phyloP scores from a whole-genome alignment of 805 yeast species.

The Cyberlindnera nakhonratchasimensis region DNA sequence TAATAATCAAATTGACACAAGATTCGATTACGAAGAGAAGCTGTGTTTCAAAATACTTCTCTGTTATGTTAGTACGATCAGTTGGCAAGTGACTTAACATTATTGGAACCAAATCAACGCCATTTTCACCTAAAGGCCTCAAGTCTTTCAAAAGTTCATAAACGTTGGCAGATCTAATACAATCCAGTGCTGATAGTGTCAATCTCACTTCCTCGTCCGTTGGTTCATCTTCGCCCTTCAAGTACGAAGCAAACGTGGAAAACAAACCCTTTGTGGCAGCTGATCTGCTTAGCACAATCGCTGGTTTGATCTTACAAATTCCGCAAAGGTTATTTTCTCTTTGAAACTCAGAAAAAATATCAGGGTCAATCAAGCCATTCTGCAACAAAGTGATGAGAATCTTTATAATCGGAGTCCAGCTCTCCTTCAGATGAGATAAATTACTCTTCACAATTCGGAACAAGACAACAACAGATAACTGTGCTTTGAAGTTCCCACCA shows the following conservation, averaged over 20 bases:
- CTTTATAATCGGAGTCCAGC: constrained; percentile 59
- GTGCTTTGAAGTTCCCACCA: constrained; percentile 91
- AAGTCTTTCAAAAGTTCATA: constrained; percentile 52
- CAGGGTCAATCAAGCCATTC: constrained; percentile 67
- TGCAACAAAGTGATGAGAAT: constrained; percentile 65
- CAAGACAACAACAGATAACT: constrained; percentile 79
- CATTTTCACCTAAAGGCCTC: constrained; percentile 11
- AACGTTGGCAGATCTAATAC: constrained; percentile 69
- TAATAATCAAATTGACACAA: constrained; percentile 25
- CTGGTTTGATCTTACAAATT: constrained; percentile 63
- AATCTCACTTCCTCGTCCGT: constrained; percentile 88
- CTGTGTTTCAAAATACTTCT: constrained; percentile 23
- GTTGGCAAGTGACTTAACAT: constrained; percentile 35
- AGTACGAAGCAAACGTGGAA: constrained; percentile 86
- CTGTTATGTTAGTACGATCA: constrained; percentile 29
- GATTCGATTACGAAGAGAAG: constrained; percentile 45
- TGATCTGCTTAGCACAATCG: constrained; percentile 57
- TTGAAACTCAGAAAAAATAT: constrained; percentile 63
- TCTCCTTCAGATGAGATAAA: constrained; percentile 39
- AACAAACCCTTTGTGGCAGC: constrained; percentile 76
- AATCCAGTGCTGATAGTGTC: constrained; percentile 78
- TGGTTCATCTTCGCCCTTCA: constrained; percentile 95
- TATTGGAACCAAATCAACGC: constrained; percentile 27
- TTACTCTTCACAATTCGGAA: constrained; percentile 71
- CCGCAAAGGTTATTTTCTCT: constrained; percentile 47